These are phyloP conservation scores for Microcyclospora tardicrescens DNA, from an alignment of 2,329 filamentous ascomycete genomes.

Conservation along the genomic window DNA sequence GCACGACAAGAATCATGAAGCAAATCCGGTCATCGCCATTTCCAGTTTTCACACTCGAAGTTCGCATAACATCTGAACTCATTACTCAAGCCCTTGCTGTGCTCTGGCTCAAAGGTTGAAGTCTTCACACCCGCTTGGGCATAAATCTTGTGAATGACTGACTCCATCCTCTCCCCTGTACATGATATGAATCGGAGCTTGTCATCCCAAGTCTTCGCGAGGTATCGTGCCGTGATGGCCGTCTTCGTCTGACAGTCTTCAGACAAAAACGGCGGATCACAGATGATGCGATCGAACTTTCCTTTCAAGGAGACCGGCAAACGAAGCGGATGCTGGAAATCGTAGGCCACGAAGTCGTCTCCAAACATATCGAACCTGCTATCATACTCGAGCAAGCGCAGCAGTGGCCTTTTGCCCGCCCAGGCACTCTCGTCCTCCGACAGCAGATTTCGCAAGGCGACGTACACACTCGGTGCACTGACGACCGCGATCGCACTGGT, in stretches of 20 bases:
- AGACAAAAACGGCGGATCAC: slow-evolving; percentile 68
- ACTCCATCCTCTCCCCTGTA: slow-evolving; percentile 65
- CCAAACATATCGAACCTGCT: slow-evolving; percentile 59
- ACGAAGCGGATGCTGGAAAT: slow-evolving; percentile 56
- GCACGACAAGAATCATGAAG: neutral
- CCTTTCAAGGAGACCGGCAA: slow-evolving; percentile 49
- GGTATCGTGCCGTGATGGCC: slow-evolving; percentile 62
- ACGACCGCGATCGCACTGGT: slow-evolving; percentile 52
- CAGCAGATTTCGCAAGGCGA: slow-evolving; percentile 56
- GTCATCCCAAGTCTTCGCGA: slow-evolving; percentile 40
- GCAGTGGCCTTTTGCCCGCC: slow-evolving; percentile 36
- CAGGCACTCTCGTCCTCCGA: slow-evolving; percentile 2
- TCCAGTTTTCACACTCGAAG: slow-evolving; percentile 45
- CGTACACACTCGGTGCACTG: slow-evolving; percentile 64
- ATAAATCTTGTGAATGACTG: slow-evolving; percentile 54
- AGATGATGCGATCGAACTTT: slow-evolving; percentile 54
- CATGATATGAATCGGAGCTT: slow-evolving; percentile 46
- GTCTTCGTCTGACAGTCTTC: slow-evolving; percentile 72
- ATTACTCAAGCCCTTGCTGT: slow-evolving; percentile 63
- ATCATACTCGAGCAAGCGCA: slow-evolving; percentile 63
- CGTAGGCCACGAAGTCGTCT: slow-evolving; percentile 64
- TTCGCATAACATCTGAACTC: slow-evolving; percentile 72
- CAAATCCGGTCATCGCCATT: slow-evolving; percentile 7
- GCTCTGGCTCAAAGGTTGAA: slow-evolving; percentile 56
- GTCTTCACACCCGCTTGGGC: slow-evolving; percentile 46